A percentile compares a stretch with the other conserved stretches of the same genome.
Evolutionary conservation across 441 rosid species (phyloP).

Genomic region (Arabidopsis lyrata): DNA sequence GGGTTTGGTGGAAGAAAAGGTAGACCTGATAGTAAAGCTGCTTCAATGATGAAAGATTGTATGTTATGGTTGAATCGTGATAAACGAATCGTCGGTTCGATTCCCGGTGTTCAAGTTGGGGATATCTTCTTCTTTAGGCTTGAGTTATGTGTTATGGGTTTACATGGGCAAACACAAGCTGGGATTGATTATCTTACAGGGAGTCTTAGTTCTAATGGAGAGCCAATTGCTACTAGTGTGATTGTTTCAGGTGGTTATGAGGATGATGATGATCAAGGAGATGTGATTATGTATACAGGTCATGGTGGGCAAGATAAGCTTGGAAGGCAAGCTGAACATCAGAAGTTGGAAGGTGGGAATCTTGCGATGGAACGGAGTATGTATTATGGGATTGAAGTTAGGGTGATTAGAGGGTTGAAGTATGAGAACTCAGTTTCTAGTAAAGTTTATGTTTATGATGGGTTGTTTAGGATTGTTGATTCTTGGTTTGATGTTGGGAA

Average conservation of each 20-base stretch:
- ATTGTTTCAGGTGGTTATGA: slow-evolving; percentile 95
- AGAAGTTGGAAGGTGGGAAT: slow-evolving; percentile 93
- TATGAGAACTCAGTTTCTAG: slow-evolving; percentile 59
- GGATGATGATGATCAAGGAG: slow-evolving; percentile 87
- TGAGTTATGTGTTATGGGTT: slow-evolving; percentile 84
- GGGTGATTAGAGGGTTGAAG: slow-evolving; percentile 86
- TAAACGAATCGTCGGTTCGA: slow-evolving; percentile 88
- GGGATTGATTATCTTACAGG: slow-evolving; percentile 84
- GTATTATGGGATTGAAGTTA: slow-evolving; percentile 86
- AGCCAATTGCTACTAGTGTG: slow-evolving; percentile 91
- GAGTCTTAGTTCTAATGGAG: slow-evolving; percentile 75
- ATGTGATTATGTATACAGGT: slow-evolving; percentile 77
- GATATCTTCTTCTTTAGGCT: slow-evolving; percentile 84
- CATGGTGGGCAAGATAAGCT: slow-evolving; percentile 93
- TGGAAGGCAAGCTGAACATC: slow-evolving; percentile 71
- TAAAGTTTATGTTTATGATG: slow-evolving; percentile 86
- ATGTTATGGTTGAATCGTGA: slow-evolving; percentile 85
- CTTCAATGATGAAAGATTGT: slow-evolving; percentile 67
- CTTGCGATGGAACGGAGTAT: slow-evolving; percentile 86
- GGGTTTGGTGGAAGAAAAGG: slow-evolving; percentile 47
- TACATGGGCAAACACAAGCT: slow-evolving; percentile 91
- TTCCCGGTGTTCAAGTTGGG: slow-evolving; percentile 84
- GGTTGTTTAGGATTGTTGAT: slow-evolving; percentile 74
- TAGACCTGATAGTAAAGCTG: slow-evolving; percentile 73
- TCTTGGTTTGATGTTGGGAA: slow-evolving; percentile 95